Base-by-base conservation (phyloP, 2,329 filamentous ascomycete genomes). In the Fusarium buxicola region DNA sequence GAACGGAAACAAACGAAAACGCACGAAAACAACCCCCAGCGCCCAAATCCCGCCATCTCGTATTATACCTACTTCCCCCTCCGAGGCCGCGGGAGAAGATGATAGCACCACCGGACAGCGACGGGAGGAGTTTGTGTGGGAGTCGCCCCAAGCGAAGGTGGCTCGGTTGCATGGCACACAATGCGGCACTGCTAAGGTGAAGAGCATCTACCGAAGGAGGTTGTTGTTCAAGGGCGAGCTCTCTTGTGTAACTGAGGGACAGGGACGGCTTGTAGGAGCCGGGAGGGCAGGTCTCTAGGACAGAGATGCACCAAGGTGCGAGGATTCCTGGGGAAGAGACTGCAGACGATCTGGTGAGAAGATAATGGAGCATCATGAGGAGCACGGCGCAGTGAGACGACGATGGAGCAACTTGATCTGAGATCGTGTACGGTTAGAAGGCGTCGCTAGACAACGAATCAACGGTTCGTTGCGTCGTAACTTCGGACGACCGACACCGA, bases 191-290 rank as follows among this genome's bases (percentile, higher is more conserved):
- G 27, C 16, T 56, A 27, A 44, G 41, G 40, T 35, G 12, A 44
- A 50, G 53, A 50, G 34, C 25, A 65, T 66, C 58, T 66, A 65
- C 62, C 58, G 62, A 66, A 49, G 36, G 27, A 62, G 24, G 35
- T 24, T 38, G 36, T 34, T 34, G 45, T n/a, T 18, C 21, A 66
- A 24, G 15, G 40, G 32, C 45, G 21, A 49, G 58, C 18, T 21
- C 24, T 36, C 21, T 38, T 63, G 58, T 63, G 39, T 51, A 8
- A 65, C 62, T 34, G 36, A 27, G 32, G 18, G 34, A 54, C 11
- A 31, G 25, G 7, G n/a, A 35, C 46, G 11, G 28, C 11, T 18
- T 16, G 31, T 16, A 21, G 32, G n/a, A 34, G 36, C 27, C 40
- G 16, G 21, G 47, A 48, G 31, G 15, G 30, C 30, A 56, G 11